Evolutionary conservation across 345 rosid species (phyloP), one percentile per base, ranked within the genome.

Genomic region (Aegle marmelos): DNA sequence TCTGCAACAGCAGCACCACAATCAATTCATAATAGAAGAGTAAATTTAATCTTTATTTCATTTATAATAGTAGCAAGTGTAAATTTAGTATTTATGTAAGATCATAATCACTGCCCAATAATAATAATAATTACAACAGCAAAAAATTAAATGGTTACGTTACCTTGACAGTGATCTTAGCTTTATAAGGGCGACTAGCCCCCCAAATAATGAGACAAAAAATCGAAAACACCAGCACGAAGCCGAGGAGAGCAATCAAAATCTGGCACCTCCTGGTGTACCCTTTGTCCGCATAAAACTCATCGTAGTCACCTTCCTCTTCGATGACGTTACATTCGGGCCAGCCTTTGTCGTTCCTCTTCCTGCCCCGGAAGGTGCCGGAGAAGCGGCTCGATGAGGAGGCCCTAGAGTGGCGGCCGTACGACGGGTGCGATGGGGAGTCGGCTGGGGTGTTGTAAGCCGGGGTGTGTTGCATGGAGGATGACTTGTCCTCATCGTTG

Each of bases 121-220:
- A 41, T 0, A 76, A 28, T 6, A 34, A 5, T 9, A 53, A 17
- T 1, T n/a, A 24, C 13, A 34, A 30, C 4, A 33, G 4, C 30
- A 54, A 4, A 24, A 3, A 57, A 19, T 36, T n/a, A 17, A 22
- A 45, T 19, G 31, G 3, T 19, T 39, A 39, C 45, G 9, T 1
- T 80, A 94, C 95, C 98, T 86, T 89, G 72, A 91, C 91, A 14
- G 80, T 70, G 73, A 94, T 81, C 31, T 82, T 58, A 27, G 94
- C 88, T 72, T 85, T 88, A 82, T 81, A 90, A 78, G 94, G 94
- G 57, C 94, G 86, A 79, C 95, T 88, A 75, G 91, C 95, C 5
- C 95, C 93, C 97, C 95, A 94, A 31, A 94, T 80, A 81, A 91
- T 90, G 79, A 93, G 81, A 85, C 95, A 92, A 78, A 91, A 88